Conservation (phyloP, 1,284 basidiomycete genomes). For the Sporisorium reilianum region DNA sequence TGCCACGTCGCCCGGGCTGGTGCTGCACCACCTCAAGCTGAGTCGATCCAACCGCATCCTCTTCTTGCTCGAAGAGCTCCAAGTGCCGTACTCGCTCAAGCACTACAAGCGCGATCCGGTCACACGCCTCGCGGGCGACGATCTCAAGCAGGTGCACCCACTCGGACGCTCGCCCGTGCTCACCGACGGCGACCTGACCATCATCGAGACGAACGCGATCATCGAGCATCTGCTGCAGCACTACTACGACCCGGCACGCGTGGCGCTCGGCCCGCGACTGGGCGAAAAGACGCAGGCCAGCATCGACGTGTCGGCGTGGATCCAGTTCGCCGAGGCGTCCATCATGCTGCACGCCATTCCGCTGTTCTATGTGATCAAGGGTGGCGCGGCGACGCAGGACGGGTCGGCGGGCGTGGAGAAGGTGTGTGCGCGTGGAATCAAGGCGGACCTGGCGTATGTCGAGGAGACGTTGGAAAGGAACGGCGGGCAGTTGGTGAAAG, state of each 20-base stretch:
- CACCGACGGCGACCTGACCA: slow-evolving; percentile 29
- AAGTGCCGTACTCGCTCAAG: slow-evolving; percentile 27
- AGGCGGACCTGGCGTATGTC: slow-evolving; percentile 31
- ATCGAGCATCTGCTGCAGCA: slow-evolving; percentile 32
- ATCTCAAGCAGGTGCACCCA: slow-evolving; percentile 38
- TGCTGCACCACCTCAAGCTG: slow-evolving; percentile 44
- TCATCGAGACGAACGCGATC: slow-evolving; percentile 45
- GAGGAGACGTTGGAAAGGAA: slow-evolving; percentile 27
- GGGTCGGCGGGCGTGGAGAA: slow-evolving; percentile 18
- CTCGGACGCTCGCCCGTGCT: slow-evolving; percentile 47
- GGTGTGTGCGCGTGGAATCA: slow-evolving; percentile 24
- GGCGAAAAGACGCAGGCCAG: slow-evolving; percentile 28
- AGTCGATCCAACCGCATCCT: slow-evolving; percentile 41
- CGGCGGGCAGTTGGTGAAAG: slow-evolving; percentile 22
- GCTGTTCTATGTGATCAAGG: slow-evolving; percentile 34
- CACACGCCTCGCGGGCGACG: slow-evolving; percentile 33
- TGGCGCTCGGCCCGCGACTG: slow-evolving; percentile 21
- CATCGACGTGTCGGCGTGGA: slow-evolving; percentile 32
- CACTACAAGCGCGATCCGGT: slow-evolving; percentile 34
- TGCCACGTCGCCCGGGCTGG: slow-evolving; percentile 11
- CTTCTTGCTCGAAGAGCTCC: slow-evolving; percentile 39
- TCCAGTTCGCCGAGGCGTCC: slow-evolving; percentile 37
- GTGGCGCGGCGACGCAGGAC: slow-evolving; percentile 21
- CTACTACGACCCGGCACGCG: slow-evolving; percentile 28
- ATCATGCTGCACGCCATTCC: slow-evolving; percentile 37